Evolutionary conservation across 352 stramenopile genomes (phyloP).

Genomic region (Globisporangium cylindrosporum): DNA sequence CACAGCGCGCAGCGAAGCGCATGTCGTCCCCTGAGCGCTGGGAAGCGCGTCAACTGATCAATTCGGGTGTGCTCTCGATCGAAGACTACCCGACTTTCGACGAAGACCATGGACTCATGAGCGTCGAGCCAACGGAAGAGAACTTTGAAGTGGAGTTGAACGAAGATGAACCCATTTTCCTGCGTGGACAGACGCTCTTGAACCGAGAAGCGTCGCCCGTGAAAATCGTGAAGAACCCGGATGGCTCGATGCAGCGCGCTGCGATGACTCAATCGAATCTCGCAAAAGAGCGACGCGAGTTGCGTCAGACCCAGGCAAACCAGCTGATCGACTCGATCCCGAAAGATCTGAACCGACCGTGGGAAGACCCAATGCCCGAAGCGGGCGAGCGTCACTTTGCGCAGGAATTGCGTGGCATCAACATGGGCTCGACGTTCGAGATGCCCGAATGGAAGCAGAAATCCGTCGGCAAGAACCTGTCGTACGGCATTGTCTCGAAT

Average conservation of each 20-base stretch:
- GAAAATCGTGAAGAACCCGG: slow-evolving; percentile 99
- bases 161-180: slow-evolving; percentile 96
- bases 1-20: slow-evolving; percentile 77
- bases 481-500: slow-evolving; percentile 95
- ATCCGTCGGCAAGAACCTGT: slow-evolving; percentile 94
- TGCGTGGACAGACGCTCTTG: slow-evolving; percentile 92
- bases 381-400: slow-evolving; percentile 97
- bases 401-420: slow-evolving; percentile 92
- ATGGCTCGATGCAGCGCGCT: slow-evolving; percentile 96
- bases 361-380: slow-evolving; percentile 98
- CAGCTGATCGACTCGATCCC: slow-evolving; percentile 96
- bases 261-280: slow-evolving; percentile 96
- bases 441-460: slow-evolving; percentile 98
- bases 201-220: slow-evolving; percentile 93
- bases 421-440: slow-evolving; percentile 88
- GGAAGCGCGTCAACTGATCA: slow-evolving; percentile 97
- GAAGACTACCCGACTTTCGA: slow-evolving; percentile 98
- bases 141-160: slow-evolving; percentile 95
- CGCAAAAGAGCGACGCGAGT: slow-evolving; percentile 96
- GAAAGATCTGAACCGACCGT: slow-evolving; percentile 98
- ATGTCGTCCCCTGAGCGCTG: slow-evolving; percentile 97
- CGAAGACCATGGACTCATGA: slow-evolving; percentile 89
- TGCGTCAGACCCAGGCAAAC: slow-evolving; percentile 97
- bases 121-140: slow-evolving; percentile 80
- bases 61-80: slow-evolving; percentile 96